A percentile compares a stretch with the other conserved stretches of the same genome.
Evolutionary conservation across 192 early-diverging fungal species (phyloP).

Genomic region (Coemansia pectinata): DNA sequence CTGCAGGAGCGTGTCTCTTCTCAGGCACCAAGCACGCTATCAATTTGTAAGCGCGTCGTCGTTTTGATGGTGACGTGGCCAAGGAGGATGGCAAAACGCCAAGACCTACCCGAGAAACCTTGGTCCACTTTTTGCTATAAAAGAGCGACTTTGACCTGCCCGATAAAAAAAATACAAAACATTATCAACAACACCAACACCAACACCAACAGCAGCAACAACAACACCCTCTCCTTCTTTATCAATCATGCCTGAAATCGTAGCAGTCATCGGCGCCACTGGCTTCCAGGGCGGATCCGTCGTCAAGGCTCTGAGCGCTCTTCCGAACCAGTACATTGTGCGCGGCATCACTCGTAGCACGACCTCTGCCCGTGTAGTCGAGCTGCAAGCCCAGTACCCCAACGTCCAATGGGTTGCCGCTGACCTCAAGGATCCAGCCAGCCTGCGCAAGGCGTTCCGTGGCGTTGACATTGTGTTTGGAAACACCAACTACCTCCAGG

Average conservation of each 20-base stretch:
- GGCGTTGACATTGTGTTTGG: slow-evolving; percentile 37
- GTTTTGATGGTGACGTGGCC: not conserved
- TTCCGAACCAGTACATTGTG: slow-evolving; percentile 33
- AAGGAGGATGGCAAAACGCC: not conserved
- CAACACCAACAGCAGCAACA: not conserved
- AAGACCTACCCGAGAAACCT: not conserved
- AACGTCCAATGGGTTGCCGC: slow-evolving; percentile 22
- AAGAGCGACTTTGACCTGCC: not conserved
- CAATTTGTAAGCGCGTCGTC: not conserved
- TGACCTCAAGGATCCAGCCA: slow-evolving; percentile 20
- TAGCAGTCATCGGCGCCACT: slow-evolving; percentile 45
- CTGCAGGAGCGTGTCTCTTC: not conserved
- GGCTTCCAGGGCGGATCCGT: slow-evolving; percentile 45
- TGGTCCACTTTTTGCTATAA: not conserved
- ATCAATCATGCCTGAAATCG: slow-evolving; percentile 18
- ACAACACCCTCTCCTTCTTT: not conserved
- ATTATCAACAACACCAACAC: not conserved
- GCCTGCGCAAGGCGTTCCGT: slow-evolving; percentile 23
- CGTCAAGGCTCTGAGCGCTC: slow-evolving; percentile 15
- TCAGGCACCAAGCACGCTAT: not conserved
- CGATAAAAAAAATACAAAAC: not conserved
- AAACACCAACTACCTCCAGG: slow-evolving; percentile 29
- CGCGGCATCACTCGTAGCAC: slow-evolving; percentile 31
- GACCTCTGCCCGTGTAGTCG: slow-evolving; percentile 7
- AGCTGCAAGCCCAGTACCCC: slow-evolving; percentile 21